A percentile compares a stretch with the other conserved stretches of the same genome.
Evolutionary conservation across 164 flowering plant genomes (phyloP).

Genomic region (Pachysandra terminalis): DNA sequence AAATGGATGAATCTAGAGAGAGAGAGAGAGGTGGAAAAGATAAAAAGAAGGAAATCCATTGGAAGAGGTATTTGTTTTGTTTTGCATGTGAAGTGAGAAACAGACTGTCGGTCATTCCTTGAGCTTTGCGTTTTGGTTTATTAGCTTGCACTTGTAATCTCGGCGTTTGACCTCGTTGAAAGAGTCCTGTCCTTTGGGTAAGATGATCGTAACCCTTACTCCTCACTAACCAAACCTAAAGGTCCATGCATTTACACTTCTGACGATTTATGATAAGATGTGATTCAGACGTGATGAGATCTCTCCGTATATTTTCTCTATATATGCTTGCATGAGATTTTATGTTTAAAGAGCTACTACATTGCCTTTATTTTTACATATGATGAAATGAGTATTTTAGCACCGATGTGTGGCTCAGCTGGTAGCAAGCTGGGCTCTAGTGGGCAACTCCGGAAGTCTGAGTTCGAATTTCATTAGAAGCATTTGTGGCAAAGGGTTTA

Average conservation of each 20-base stretch:
- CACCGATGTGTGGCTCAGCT: too few relatives aligned
- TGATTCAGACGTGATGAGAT: too few relatives aligned
- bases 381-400: too few relatives aligned
- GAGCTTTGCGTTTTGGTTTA: conserved; percentile 16
- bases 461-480: too few relatives aligned
- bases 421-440: too few relatives aligned
- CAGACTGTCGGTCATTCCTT: conserved; percentile 50
- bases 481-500: too few relatives aligned
- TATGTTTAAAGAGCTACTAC: too few relatives aligned
- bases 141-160: conserved; percentile 13
- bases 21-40: neutral
- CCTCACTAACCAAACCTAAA: neutral
- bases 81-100: conserved; percentile 41
- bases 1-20: neutral
- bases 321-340: too few relatives aligned
- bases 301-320: too few relatives aligned
- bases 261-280: too few relatives aligned
- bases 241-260: neutral
- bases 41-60: neutral
- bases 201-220: neutral
- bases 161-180: conserved; percentile 44
- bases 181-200: conserved; percentile 23
- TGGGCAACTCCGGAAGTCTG: too few relatives aligned
- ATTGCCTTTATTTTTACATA: too few relatives aligned
- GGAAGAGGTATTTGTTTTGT: conserved; percentile 8